Base-by-base conservation (phyloP, 2,329 filamentous ascomycete genomes). In the Cercospora zeae-maydis region DNA sequence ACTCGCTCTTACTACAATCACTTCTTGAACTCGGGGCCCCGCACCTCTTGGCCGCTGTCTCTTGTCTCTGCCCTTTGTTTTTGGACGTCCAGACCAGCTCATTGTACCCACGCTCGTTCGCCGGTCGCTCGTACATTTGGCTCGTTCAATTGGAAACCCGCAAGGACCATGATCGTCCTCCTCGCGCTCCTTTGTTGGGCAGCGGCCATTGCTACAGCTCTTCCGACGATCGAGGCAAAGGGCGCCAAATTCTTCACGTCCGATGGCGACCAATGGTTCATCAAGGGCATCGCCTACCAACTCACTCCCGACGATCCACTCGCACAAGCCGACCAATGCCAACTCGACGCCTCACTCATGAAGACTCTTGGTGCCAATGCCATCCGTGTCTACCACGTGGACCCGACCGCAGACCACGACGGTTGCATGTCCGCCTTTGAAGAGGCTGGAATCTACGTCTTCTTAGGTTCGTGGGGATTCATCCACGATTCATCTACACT, bases 311-410 rank as follows among this genome's bases (percentile, higher is more conserved):
- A 88, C 56, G 92, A 96, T 73, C 92, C 92, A 54, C 84, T 96
- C 66, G 78, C 90, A 69, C 84, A 95, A 74, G 83, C 84, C 42
- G 84, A 84, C 53, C 92, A 96, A 79, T 96, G 91, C 80, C 76
- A 83, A 70, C 85, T 86, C 69, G 92, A 96, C 78, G 88, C 88
- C 45, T 75, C 80, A 14, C 82, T 93, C 72, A 96, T 96, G 90
- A 84, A 90, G 75, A 85, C 87, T 16, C 81, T 96, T 59, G 91
- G 91, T 66, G 86, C 89, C 74, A 96, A 96, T 75, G 83, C 89
- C 31, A 92, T 96, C 72, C 90, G 92, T 62, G 89, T 95, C 63
- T 96, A 96, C 77, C 91, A 96, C 73, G 91, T 96, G 65, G 88
- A 96, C 71, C 79, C 90, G 1, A 75, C 78, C 2, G 85, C 79